phyloP scores from a whole-genome alignment of 768 basidiomycete genomes.

The Boletus rubescentipes region DNA sequence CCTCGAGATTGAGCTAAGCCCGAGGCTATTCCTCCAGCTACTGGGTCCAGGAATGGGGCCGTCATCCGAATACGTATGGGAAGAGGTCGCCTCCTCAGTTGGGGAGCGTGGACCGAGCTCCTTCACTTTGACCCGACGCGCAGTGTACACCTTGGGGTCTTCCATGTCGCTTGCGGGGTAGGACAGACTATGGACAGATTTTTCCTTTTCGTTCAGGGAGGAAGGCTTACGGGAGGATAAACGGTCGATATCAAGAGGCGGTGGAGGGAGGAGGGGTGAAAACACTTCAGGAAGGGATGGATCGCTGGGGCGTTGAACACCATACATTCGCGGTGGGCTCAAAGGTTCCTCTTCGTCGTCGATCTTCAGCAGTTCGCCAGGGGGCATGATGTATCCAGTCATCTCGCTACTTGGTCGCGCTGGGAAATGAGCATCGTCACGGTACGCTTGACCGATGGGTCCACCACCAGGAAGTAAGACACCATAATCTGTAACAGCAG shows the following conservation, averaged over 20 bases:
- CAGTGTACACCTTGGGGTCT: constrained; percentile 34
- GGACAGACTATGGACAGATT: constrained; percentile 32
- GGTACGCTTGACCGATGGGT: constrained; percentile 34
- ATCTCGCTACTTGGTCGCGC: constrained; percentile 33
- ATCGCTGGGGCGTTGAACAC: constrained; percentile 21
- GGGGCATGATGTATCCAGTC: constrained; percentile 36
- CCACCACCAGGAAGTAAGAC: constrained; percentile 32
- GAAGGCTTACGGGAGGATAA: constrained; percentile 26
- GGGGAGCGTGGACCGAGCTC: constrained; percentile 30
- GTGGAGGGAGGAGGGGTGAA: constrained; percentile 40
- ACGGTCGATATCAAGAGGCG: constrained; percentile 35
- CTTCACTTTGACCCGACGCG: constrained; percentile 41
- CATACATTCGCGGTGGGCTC: constrained; percentile 31
- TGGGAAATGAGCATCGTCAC: constrained; percentile 21
- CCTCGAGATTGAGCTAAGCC: constrained; percentile 48
- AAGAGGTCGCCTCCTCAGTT: constrained; percentile 18
- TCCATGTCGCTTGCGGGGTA: constrained; percentile 35
- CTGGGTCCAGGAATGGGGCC: constrained; percentile 29
- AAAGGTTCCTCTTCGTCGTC: constrained; percentile 33
- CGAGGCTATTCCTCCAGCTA: constrained; percentile 38
- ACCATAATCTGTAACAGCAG: constrained; percentile 37
- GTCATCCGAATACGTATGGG: constrained; percentile 12
- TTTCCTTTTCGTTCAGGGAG: constrained; percentile 32
- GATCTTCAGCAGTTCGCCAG: constrained; percentile 35
- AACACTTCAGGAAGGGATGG: constrained; percentile 27